Evolutionary conservation across 768 basidiomycete genomes (phyloP), one percentile per base, ranked within the genome.

Genomic region (Tricholoma matsutake): DNA sequence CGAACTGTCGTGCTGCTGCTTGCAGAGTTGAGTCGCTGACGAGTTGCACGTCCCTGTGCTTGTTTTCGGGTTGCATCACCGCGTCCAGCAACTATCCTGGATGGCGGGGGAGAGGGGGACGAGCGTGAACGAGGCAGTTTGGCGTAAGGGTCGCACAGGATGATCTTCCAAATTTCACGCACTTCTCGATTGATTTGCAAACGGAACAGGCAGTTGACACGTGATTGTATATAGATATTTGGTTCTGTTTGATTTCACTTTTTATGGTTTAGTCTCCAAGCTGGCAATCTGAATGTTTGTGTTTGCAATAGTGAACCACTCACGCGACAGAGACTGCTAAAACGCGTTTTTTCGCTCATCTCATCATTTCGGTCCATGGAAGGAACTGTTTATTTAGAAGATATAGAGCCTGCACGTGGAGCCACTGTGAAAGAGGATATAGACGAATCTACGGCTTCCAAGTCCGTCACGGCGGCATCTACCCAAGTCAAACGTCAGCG

Each of bases 91-190:
- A 76, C 73, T 75, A 80, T 81, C 70, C 75, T 84, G 65, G 82
- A 77, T 65, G 80, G 79, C 57, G 88, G 89, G 8, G 88, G 88
- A 28, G 89, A 91, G 0, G 89, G 89, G 1, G 91, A 91, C 14
- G 89, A 90, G 52, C 79, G 80, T 80, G 90, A 90, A 70, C 87
- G 87, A 81, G 87, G 81, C 89, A 91, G 87, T 69, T 83, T 90
- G 85, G 68, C 68, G 45, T 31, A 34, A 56, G 41, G 29, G 37
- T 54, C 56, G 56, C 56, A 20, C 56, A 20, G 49, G 31, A 31
- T 56, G 47, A 49, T 57, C 16, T 47, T 34, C 47, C 20, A 14
- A 39, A 29, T 47, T n/a, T 8, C 28, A 32, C 32, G 54, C 28
- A 3, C 39, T 54, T 25, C 54, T 55, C 32, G 37, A 54, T 32